phyloP scores from a whole-genome alignment of 2,329 filamentous ascomycete species.

The Cercospora zeae-maydis region DNA sequence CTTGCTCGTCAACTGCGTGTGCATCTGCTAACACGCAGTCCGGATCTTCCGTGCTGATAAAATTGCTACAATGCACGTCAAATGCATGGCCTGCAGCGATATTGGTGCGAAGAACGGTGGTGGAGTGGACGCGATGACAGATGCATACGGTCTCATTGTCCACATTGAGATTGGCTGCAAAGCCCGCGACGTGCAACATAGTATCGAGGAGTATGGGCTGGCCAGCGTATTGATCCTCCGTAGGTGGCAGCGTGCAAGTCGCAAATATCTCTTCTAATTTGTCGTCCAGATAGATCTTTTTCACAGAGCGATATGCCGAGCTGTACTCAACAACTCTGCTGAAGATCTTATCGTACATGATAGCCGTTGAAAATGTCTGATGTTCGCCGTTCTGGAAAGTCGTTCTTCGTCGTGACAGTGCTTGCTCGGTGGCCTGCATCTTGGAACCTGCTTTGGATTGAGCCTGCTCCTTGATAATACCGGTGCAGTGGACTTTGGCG shows the following conservation, averaged over 20 bases:
- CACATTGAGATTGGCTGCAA: constrained; percentile 18
- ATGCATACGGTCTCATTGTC: constrained; percentile 17
- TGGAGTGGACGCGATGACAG: constrained; percentile 10
- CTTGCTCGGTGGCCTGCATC: not conserved
- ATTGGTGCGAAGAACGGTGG: constrained; percentile 9
- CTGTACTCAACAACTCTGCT: constrained; percentile 17
- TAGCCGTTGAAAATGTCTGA: constrained; percentile 13
- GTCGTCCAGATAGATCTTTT: constrained; percentile 16
- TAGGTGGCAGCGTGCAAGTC: constrained; percentile 8
- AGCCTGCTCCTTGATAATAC: not conserved
- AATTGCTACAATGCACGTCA: constrained; percentile 16
- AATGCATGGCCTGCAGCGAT: not conserved
- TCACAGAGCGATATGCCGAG: constrained; percentile 13
- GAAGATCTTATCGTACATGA: constrained; percentile 21
- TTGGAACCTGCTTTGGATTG: not conserved
- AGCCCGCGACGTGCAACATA: constrained; percentile 20
- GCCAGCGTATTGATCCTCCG: constrained; percentile 10
- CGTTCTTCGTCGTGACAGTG: not conserved
- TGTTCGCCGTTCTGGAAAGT: constrained; percentile 7
- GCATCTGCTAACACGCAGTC: constrained; percentile 15
- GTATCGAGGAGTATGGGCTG: constrained; percentile 19
- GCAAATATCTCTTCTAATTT: constrained; percentile 15
- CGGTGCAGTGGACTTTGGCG: constrained; percentile 4
- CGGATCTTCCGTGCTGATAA: not conserved
- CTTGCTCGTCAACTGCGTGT: constrained; percentile 13